Base-by-base conservation (phyloP, 805 yeast genomes). In the Blastobotrys robertii region DNA sequence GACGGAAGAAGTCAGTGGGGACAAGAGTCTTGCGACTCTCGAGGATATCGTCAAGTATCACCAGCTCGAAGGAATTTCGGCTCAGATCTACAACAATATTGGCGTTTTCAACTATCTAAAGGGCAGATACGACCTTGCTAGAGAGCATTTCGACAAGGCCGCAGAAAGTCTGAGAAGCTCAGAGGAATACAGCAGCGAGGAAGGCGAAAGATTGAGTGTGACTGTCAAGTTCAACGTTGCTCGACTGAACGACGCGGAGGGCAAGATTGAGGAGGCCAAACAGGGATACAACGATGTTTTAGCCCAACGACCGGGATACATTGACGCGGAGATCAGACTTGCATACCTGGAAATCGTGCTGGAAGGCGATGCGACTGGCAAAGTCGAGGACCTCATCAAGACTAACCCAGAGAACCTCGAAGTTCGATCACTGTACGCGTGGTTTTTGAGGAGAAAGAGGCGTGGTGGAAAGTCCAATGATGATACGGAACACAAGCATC, bases 381-480 rank as follows among this genome's bases (percentile, higher is more conserved):
- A 69, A 3, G 80, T 85, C 46, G 69, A 73, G 34, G 55, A 65
- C 2, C 64, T 92, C 3, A 62, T 90, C 40, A 62, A 65, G 2
- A 62, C 68, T 10, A 69, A 76, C 47, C 71, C 77, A 1, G 74
- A 77, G 8, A 76, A 85, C 55, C 64, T 86, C 47, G 96, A 88
- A 58, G 79, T 85, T 2, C 78, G 98, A 48, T 82, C 97, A 0
- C 83, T 92, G 52, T 85, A 83, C 59, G 92, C 94, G 29, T 92
- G 97, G 97, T 85, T 76, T 56, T 66, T 87, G 51, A 72, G 73
- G 46, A 54, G 66, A 22, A 25, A 30, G 16, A 22, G 43, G 14
- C 34, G 31, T 15, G 22, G 46, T 16, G 68, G 64, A 47, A 76
- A 74, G 46, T 72, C 72, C 56, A 79, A 81, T 28, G 73, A 70